These are phyloP conservation scores for Vitis labrusca DNA, from an alignment of 164 flowering plant genomes.

Conservation along the genomic window DNA sequence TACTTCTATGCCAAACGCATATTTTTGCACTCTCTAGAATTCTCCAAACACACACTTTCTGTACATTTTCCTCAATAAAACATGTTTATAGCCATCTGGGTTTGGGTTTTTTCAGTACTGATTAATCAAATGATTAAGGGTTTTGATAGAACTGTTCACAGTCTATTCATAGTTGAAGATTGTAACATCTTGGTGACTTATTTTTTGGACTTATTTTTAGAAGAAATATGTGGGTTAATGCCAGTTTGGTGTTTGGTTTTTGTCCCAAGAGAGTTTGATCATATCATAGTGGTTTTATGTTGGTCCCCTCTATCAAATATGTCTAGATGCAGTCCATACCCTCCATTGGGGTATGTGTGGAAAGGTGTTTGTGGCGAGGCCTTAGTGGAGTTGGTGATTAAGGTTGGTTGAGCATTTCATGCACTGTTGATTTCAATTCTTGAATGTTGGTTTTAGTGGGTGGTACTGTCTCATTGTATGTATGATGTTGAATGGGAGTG, in stretches of 20 bases:
- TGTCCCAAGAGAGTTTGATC: background rate
- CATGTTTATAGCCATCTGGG: no score
- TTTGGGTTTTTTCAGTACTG: no score
- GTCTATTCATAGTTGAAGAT: no score
- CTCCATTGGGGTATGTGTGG: slow-evolving; percentile 11
- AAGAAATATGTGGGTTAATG: background rate
- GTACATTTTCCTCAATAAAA: no score
- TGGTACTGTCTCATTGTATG: no score
- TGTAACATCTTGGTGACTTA: no score
- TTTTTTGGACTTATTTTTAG: no score
- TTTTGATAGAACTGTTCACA: no score
- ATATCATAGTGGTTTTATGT: no score
- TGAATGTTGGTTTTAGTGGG: no score
- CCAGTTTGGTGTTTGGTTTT: background rate
- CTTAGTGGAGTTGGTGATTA: background rate
- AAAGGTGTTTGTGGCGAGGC: slow-evolving; percentile 11
- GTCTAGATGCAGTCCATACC: slow-evolving; percentile 12
- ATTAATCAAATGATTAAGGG: no score
- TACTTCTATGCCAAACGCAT: background rate
- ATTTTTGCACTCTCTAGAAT: background rate
- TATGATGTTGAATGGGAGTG: no score
- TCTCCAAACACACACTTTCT: background rate
- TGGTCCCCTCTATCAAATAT: background rate
- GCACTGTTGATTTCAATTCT: background rate
- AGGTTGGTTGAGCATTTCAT: slow-evolving; percentile 3